Percentiles rank a stretch among this genome's conserved stretches.
Conservation (phyloP, 768 basidiomycete genomes). For the Xerocomus brunneocitrinus region DNA sequence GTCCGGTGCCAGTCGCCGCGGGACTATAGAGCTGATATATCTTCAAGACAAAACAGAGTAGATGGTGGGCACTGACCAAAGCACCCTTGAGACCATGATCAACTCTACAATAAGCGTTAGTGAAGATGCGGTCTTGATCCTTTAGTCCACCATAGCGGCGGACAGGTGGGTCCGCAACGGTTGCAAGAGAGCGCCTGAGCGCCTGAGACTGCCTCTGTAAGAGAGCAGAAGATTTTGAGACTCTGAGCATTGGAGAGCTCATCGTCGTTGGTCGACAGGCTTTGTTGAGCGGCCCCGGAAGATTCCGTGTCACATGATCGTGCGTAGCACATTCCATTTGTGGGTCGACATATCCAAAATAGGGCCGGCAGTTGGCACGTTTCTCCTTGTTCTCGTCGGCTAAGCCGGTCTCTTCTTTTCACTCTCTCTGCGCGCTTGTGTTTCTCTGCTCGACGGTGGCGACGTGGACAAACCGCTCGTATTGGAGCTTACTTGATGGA, state of each 20-base stretch:
- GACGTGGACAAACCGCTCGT: background rate
- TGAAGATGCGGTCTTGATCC: constrained; percentile 93
- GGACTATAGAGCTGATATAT: constrained; percentile 41
- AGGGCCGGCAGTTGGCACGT: constrained; percentile 8
- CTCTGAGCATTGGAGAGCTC: constrained; percentile 24
- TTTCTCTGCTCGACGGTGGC: constrained; percentile 4
- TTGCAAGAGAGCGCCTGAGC: constrained; percentile 47
- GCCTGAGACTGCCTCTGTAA: constrained; percentile 17
- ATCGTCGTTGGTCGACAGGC: constrained; percentile 10
- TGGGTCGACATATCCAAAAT: constrained; percentile 3
- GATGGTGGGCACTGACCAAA: constrained; percentile 41
- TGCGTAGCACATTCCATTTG: constrained; percentile 5
- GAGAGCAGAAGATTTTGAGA: constrained; percentile 24
- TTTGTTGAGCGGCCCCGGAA: constrained; percentile 9
- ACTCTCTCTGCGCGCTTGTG: background rate
- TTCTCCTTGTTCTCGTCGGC: constrained; percentile 14
- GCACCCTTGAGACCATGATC: constrained; percentile 95
- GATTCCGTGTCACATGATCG: constrained; percentile 18
- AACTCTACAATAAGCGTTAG: constrained; percentile 82
- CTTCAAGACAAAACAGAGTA: background rate
- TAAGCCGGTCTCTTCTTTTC: background rate
- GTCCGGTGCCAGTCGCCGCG: constrained; percentile 98
- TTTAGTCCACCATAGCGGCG: constrained; percentile 89
- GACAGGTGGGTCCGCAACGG: constrained; percentile 80
- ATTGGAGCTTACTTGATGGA: constrained; percentile 12